Evolutionary conservation across 2,329 filamentous ascomycete genomes (phyloP).

Genomic region (Alternaria dauci): DNA sequence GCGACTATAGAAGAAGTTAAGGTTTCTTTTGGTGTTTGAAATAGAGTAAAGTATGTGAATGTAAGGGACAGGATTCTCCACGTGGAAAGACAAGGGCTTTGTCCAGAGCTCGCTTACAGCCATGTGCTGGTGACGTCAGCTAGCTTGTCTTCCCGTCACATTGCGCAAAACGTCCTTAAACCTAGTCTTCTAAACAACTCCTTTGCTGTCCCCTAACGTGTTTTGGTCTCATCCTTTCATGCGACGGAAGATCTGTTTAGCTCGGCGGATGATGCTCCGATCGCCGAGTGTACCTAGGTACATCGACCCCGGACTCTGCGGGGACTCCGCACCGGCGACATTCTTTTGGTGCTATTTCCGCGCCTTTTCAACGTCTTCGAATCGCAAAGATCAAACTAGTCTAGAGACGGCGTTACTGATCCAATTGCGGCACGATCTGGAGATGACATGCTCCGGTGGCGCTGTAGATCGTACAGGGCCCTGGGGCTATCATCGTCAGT

Average conservation of each 20-base stretch:
- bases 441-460: conserved; percentile 5
- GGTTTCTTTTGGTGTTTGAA: no score
- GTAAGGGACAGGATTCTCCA: background rate
- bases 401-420: background rate
- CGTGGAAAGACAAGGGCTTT: background rate
- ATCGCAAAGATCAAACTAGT: background rate
- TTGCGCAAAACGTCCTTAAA: background rate
- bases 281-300: background rate
- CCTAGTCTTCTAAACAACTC: no score
- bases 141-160: background rate
- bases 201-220: background rate
- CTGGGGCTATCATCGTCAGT: background rate
- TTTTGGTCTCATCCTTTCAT: background rate
- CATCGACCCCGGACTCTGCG: conserved; percentile 13
- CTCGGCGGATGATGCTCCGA: conserved; percentile 16
- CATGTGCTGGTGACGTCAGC: background rate
- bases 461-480: background rate
- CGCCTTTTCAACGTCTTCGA: background rate
- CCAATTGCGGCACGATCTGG: conserved; percentile 4
- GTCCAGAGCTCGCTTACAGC: background rate
- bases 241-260: conserved; percentile 12
- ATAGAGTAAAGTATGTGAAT: background rate
- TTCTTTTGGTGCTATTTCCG: background rate
- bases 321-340: conserved; percentile 18
- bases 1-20: no score